Conservation (phyloP, 2,329 filamentous ascomycete genomes). For the Phialophora chinensis region DNA sequence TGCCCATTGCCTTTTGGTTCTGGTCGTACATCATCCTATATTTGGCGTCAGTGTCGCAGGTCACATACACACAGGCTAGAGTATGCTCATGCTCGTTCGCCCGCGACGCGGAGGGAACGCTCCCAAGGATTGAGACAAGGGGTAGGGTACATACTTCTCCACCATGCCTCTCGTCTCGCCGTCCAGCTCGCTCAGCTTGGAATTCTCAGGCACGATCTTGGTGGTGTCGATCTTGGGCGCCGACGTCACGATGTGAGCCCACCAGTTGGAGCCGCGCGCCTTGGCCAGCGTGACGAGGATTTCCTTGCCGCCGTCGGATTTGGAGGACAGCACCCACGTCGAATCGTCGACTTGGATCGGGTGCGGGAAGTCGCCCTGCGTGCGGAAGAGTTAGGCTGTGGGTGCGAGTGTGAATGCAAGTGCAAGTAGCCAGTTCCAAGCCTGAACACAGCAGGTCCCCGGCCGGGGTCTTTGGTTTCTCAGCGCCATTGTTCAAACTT, state of each 20-base stretch:
- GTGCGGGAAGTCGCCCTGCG: conserved; percentile 82
- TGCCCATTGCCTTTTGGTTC: conserved; percentile 89
- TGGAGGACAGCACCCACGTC: conserved; percentile 86
- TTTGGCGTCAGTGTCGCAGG: not conserved
- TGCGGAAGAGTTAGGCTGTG: not conserved
- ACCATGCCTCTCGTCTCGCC: conserved; percentile 96
- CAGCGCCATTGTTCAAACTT: conserved; percentile 40
- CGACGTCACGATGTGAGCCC: conserved; percentile 84
- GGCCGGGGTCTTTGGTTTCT: not conserved
- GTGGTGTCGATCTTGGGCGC: conserved; percentile 93
- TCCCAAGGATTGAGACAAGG: too few species aligned
- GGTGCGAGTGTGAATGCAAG: not conserved
- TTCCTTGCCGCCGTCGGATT: conserved; percentile 68
- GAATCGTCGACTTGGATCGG: conserved; percentile 82
- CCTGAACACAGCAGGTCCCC: too few species aligned
- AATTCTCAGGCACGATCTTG: conserved; percentile 93
- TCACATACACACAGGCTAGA: not conserved
- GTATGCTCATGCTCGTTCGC: not conserved
- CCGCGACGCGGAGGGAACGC: not conserved
- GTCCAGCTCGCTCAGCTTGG: conserved; percentile 88
- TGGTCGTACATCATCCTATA: conserved; percentile 95
- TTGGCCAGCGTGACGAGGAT: conserved; percentile 93
- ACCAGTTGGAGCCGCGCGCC: conserved; percentile 97
- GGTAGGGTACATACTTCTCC: conserved; percentile 66
- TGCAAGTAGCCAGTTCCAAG: not conserved